These are phyloP conservation scores for Datura wrightii DNA, from an alignment of 257 asterid genomes.

Conservation along the genomic window DNA sequence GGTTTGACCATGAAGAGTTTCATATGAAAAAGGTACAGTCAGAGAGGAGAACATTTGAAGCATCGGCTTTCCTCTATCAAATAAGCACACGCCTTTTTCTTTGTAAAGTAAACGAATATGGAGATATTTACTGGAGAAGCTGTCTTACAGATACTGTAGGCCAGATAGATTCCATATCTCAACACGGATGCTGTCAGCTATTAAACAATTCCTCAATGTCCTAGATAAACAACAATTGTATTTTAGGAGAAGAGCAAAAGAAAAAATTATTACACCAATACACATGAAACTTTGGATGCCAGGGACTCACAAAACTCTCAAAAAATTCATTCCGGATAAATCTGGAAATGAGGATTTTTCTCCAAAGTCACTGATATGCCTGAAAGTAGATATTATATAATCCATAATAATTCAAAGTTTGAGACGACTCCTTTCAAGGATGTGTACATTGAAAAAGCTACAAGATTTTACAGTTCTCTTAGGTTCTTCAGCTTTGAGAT, in stretches of 20 bases:
- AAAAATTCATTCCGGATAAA: background rate
- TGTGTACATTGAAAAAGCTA: background rate
- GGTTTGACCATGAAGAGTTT: background rate
- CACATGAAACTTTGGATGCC: background rate
- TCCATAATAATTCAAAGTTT: slow-evolving; percentile 3
- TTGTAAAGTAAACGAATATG: background rate
- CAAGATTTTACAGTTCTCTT: background rate
- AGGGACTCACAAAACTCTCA: background rate
- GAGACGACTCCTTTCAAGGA: background rate
- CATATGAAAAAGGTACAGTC: background rate
- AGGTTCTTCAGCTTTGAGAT: background rate
- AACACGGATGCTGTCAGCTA: background rate
- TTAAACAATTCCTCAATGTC: slow-evolving; percentile 31
- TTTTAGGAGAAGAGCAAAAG: background rate
- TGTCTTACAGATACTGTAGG: slow-evolving; percentile 21
- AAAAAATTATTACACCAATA: background rate
- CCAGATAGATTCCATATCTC: background rate
- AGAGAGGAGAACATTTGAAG: background rate
- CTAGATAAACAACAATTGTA: slow-evolving; percentile 2
- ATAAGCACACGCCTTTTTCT: background rate
- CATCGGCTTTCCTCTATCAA: background rate
- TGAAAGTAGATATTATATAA: background rate
- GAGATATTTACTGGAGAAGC: background rate
- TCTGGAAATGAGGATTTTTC: background rate
- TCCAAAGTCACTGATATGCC: background rate